phyloP scores from a whole-genome alignment of 345 rosid species.

The Diplotaxis tenuifolia region DNA sequence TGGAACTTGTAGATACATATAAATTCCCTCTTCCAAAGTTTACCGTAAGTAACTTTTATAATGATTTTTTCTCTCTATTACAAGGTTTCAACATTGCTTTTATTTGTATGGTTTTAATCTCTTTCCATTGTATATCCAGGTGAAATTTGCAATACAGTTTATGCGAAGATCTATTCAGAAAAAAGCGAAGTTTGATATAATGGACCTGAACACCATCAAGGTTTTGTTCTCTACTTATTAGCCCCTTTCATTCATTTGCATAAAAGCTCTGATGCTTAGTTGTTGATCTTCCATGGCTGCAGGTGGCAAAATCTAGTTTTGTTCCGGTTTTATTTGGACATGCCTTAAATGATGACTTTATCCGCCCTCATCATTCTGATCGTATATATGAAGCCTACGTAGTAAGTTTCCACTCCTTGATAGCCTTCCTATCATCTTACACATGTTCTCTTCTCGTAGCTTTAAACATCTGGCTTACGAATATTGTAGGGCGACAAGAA shows the following conservation, averaged over 20 bases:
- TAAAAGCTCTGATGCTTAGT: slow-evolving; percentile 8
- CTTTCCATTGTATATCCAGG: slow-evolving; percentile 44
- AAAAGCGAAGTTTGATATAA: slow-evolving; percentile 85
- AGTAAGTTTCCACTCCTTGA: slow-evolving; percentile 42
- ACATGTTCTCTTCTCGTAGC: neutral
- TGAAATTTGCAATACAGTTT: slow-evolving; percentile 84
- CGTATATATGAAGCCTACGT: slow-evolving; percentile 71
- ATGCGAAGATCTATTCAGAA: slow-evolving; percentile 77
- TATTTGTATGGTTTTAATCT: neutral
- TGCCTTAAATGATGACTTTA: slow-evolving; percentile 84
- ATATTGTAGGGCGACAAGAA: slow-evolving; percentile 91
- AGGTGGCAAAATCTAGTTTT: slow-evolving; percentile 82
- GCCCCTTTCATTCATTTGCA: neutral
- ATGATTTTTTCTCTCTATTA: neutral
- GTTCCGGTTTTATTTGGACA: slow-evolving; percentile 96
- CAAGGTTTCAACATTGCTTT: neutral
- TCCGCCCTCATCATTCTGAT: slow-evolving; percentile 87
- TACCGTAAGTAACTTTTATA: slow-evolving; percentile 56
- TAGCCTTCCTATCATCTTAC: neutral
- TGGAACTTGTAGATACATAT: slow-evolving; percentile 88
- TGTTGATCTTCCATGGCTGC: slow-evolving; percentile 15
- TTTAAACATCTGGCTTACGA: neutral
- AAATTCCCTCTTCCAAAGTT: slow-evolving; percentile 81
- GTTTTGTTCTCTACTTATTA: slow-evolving; percentile 35
- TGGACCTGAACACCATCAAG: slow-evolving; percentile 76